Evolutionary conservation across 495 filamentous ascomycete species (phyloP), one percentile per base, ranked within the genome.

Genomic region (Daldinia childiae): DNA sequence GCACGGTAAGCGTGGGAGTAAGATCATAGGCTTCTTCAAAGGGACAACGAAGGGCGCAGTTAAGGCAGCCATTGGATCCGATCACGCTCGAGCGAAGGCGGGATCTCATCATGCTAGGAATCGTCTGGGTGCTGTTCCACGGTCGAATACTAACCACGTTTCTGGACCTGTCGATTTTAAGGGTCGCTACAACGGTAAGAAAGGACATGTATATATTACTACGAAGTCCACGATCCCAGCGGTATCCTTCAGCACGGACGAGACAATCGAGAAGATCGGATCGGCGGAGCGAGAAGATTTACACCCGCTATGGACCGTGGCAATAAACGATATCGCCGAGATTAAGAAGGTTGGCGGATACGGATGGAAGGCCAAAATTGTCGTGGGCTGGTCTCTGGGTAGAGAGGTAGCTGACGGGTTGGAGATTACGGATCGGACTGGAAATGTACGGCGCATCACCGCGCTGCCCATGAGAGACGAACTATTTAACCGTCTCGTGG

Each of bases 331-430:
- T 32, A 83, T 87, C 27, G 65, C 63, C 2, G 92, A 95, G 72
- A 68, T 97, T 58, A 90, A 89, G 79, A 97, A 97, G 82, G 82
- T 93, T 2, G 93, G 93, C 9, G 93, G 93, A 0, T 83, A 94
- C 64, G 94, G 93, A 1, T 97, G 93, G 93, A 97, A 97, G 81
- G 88, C 89, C 8, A 95, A 93, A 80, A 77, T 95, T 29, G 87
- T 94, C 29, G 89, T 95, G n/a, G 92, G 91, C 11, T 93, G 92
- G 92, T 88, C 90, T 3, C 83, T 92, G 61, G 90, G 89, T 3
- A 85, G 90, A 64, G 90, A 95, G 77, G 88, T 95, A 43, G 87
- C 89, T 0, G 93, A 95, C 84, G 93, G 93, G 11, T 64, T 97
- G 74, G 84, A 93, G 69, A 88, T 96, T 74, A 76, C 81, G 17